Percentiles rank a stretch among this genome's conserved stretches.
phyloP scores from a whole-genome alignment of 495 filamentous ascomycete species.

The Neurospora sp. region DNA sequence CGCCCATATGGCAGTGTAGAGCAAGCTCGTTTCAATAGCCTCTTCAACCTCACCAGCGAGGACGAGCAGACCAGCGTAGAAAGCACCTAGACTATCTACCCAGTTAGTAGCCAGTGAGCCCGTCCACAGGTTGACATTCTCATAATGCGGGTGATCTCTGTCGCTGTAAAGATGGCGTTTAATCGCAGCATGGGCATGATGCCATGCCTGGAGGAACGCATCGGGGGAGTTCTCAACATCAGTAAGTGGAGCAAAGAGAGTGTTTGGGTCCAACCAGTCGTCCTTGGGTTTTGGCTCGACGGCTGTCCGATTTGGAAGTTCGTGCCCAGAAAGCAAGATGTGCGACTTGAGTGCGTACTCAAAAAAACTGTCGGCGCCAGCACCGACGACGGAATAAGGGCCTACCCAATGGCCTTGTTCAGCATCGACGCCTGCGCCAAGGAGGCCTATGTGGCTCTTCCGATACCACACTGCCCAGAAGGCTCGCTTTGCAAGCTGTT shows the following conservation, averaged over 20 bases:
- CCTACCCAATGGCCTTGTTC: slow-evolving; percentile 87
- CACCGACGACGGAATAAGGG: slow-evolving; percentile 81
- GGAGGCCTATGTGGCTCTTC: slow-evolving; percentile 73
- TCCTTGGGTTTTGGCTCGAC: slow-evolving; percentile 15
- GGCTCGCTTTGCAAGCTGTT: slow-evolving; percentile 78
- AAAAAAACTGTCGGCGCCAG: slow-evolving; percentile 94
- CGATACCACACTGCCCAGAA: slow-evolving; percentile 93
- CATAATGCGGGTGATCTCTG: slow-evolving; percentile 71
- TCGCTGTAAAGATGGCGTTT: slow-evolving; percentile 76
- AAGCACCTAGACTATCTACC: slow-evolving; percentile 92
- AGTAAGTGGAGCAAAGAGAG: slow-evolving; percentile 46
- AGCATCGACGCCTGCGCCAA: slow-evolving; percentile 86
- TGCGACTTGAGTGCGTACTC: slow-evolving; percentile 95
- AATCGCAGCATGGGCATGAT: slow-evolving; percentile 72
- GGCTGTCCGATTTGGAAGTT: slow-evolving; percentile 41
- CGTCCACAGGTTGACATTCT: slow-evolving; percentile 80
- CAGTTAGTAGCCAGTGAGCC: slow-evolving; percentile 72
- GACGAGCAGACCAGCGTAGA: slow-evolving; percentile 85
- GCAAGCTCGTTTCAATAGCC: slow-evolving; percentile 75
- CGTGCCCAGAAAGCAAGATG: slow-evolving; percentile 69
- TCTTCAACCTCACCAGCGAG: slow-evolving; percentile 83
- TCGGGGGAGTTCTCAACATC: slow-evolving; percentile 61
- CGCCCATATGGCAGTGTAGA: slow-evolving; percentile 89
- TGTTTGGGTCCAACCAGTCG: slow-evolving; percentile 44
- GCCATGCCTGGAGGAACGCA: slow-evolving; percentile 75